Evolutionary conservation across 2,329 filamentous ascomycete species (phyloP).

Genomic region (Pseudopyricularia cyperi): DNA sequence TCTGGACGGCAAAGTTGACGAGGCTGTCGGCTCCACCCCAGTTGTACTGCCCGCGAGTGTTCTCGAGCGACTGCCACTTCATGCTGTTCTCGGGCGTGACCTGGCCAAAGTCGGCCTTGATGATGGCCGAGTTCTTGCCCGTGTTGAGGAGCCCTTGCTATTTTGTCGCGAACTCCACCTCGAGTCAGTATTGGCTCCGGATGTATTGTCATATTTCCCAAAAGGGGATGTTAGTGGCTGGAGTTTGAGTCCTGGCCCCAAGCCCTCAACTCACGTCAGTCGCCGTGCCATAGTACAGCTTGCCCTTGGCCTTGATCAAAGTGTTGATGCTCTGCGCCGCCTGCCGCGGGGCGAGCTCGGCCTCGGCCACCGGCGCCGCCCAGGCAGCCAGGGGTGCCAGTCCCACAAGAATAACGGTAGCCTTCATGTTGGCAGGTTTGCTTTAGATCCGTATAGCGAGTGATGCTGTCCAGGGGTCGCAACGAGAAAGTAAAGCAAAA

Average conservation of each 20-base stretch:
- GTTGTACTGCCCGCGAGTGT: conserved; percentile 35
- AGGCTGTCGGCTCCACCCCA: conserved; percentile 36
- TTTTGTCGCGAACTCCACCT: background rate
- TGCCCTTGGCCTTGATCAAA: conserved; percentile 48
- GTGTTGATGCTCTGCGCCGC: conserved; percentile 35
- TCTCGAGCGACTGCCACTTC: conserved; percentile 52
- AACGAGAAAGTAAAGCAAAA: no score
- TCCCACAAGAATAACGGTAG: conserved; percentile 17
- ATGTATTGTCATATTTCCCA: background rate
- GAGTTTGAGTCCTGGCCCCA: background rate
- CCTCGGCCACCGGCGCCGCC: conserved; percentile 17
- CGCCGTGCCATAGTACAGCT: conserved; percentile 50
- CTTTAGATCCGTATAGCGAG: no score
- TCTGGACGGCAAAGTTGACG: conserved; percentile 26
- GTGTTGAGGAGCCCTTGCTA: conserved; percentile 30
- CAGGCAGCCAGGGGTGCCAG: conserved; percentile 23
- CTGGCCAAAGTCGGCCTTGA: conserved; percentile 49
- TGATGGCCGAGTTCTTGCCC: conserved; percentile 38
- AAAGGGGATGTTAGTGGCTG: background rate
- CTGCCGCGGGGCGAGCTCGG: conserved; percentile 19
- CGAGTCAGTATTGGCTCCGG: background rate
- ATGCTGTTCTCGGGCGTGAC: conserved; percentile 57
- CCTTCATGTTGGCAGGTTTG: conserved; percentile 13
- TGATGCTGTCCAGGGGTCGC: no score
- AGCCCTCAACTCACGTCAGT: conserved; percentile 24